These are phyloP conservation scores for Sarocladium kiliense DNA, from an alignment of 2,329 filamentous ascomycete species.

Conservation along the genomic window DNA sequence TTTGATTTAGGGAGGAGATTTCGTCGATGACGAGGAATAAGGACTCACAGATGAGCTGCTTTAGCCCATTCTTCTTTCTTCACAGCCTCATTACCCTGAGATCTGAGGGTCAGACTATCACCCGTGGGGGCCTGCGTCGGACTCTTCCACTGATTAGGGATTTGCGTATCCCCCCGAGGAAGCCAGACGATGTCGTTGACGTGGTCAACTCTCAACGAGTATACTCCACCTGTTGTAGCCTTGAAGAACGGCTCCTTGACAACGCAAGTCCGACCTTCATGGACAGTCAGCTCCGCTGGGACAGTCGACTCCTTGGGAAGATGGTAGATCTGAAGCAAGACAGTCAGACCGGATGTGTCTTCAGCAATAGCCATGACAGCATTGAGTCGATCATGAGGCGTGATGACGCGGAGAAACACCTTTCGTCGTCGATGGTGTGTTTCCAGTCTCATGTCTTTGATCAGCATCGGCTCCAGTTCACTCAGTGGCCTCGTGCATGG, in stretches of 20 bases:
- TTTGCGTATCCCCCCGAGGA: constrained; percentile 24
- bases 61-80: constrained; percentile 19
- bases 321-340: constrained; percentile 33
- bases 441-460: constrained; percentile 24
- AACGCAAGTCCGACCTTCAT: constrained; percentile 29
- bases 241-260: constrained; percentile 53
- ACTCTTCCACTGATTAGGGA: too few species aligned
- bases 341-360: constrained; percentile 27
- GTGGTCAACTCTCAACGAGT: constrained; percentile 47
- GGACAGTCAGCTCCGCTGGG: constrained; percentile 27
- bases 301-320: constrained; percentile 31
- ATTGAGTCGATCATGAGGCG: constrained; percentile 14
- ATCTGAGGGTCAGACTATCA: too few species aligned
- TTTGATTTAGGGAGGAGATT: too few species aligned
- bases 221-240: constrained; percentile 28
- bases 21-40: too few species aligned
- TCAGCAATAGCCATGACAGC: constrained; percentile 27
- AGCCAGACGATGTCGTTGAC: constrained; percentile 41
- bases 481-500: background rate
- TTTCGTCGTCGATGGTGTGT: constrained; percentile 21
- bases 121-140: too few species aligned
- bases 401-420: constrained; percentile 16
- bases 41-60: constrained; percentile 26
- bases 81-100: constrained; percentile 31
- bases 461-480: constrained; percentile 13